Base-by-base conservation (phyloP, 2,329 filamentous ascomycete species). In the Nigrospora oryzae region DNA sequence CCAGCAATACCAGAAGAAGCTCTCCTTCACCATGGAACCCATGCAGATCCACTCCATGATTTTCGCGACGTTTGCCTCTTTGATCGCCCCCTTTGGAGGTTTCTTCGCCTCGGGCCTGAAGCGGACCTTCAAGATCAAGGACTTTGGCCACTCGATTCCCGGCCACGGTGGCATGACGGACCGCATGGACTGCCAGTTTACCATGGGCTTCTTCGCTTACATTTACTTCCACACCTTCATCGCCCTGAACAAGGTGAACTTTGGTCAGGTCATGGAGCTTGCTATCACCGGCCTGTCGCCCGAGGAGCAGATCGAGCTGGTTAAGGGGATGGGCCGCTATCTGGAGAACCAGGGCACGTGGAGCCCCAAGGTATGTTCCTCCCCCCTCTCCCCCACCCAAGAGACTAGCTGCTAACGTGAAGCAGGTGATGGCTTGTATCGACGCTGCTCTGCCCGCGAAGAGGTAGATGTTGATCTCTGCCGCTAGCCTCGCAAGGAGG, bases 221-320 rank as follows among this genome's bases (percentile, higher is more conserved):
- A 90, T 98, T 78, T 98, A 98, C 70, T 98, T 94, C 69, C 90
- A 96, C 64, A 93, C 86, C 59, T 98, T 98, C 64, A 91, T 98
- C 58, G 90, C 90, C 4, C 75, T 89, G 7, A 82, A 95, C 73
- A 89, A 91, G 65, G 82, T 86, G 35, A 89, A 76, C 46, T 83
- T 95, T 16, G 93, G 91, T 16, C 81, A 81, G 44, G 86, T 98
- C 33, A 86, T 98, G 54, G 91, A 98, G 70, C 80, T 82, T 12
- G 91, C 88, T 42, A 95, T 98, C 54, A 94, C 83, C 6, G 90
- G 90, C n/a, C 69, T 98, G 55, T 83, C 81, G 1, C 70, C 83
- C 1, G 89, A 95, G 36, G 89, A 98, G 66, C 91, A 98, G 67
- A 74, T 95, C 49, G 91, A 96, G 65, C 71, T 88, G 43, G 73